Conservation (phyloP, 352 stramenopile species). For the Phytophthora sansomeana region DNA sequence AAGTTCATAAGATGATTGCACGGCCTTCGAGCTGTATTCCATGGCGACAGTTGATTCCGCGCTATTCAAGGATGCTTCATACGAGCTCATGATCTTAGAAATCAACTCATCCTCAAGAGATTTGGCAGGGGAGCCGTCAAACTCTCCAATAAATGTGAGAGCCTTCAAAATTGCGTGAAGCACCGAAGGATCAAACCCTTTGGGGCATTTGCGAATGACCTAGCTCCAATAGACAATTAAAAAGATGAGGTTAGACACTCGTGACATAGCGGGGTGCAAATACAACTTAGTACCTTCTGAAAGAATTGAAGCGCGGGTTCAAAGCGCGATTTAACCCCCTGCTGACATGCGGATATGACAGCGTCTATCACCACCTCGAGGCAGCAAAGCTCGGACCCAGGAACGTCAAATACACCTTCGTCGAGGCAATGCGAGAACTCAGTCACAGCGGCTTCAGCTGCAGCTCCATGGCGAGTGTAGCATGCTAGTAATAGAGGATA, state of each 20-base stretch:
- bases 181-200: constrained; percentile 49
- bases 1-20: constrained; percentile 40
- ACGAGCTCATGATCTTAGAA: constrained; percentile 74
- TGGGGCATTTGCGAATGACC: constrained; percentile 59
- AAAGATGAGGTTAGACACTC: neutral
- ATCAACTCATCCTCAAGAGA: constrained; percentile 76
- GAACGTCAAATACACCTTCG: constrained; percentile 58
- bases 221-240: constrained; percentile 16
- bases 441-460: constrained; percentile 57
- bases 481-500: constrained; percentile 82
- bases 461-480: constrained; percentile 75
- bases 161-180: constrained; percentile 77
- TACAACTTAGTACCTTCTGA: constrained; percentile 53
- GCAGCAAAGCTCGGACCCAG: constrained; percentile 43
- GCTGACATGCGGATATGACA: constrained; percentile 77
- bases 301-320: constrained; percentile 67
- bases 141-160: constrained; percentile 84
- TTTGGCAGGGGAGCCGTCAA: constrained; percentile 69
- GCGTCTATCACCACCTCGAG: constrained; percentile 71
- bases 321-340: constrained; percentile 80
- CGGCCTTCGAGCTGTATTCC: neutral
- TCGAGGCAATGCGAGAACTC: constrained; percentile 71
- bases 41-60: constrained; percentile 12
- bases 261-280: neutral
- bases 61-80: constrained; percentile 54